Evolutionary conservation across 345 rosid species (phyloP), one percentile per base, ranked within the genome.

Genomic region (Excoecaria cochinchinensis): DNA sequence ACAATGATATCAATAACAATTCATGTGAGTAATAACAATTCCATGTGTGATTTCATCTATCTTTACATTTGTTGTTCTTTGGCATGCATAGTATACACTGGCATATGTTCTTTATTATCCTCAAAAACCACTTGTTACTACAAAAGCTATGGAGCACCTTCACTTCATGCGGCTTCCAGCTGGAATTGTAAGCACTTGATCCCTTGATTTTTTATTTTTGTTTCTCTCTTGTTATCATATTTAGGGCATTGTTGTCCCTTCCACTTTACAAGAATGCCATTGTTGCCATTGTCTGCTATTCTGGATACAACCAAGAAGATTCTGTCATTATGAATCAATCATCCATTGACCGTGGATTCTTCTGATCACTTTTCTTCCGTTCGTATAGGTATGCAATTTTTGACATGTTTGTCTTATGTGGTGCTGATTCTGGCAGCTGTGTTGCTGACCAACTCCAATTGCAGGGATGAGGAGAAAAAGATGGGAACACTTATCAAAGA

Each of bases 1-100:
- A 95, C 99, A 38, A 95, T 95, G 99, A 95, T 95, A 75, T 93
- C 99, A 64, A 95, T 95, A 98, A 95, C 99, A 51, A 95, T 95
- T 72, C 94, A 83, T 87, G 99, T 95, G 81, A 85, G 98, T 82
- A 15, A 70, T 31, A n/a, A n/a, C n/a, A n/a, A n/a, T 31, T 31
- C 31, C 31, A 31, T 44, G 39, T 61, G 0, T 0, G 14, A 17
- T 36, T 59, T 70, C 19, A 65, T 61, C 47, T 14, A 22, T 62
- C 38, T 53, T 68, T 69, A 50, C 51, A 7, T 57, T 16, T 70
- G 47, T 25, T 22, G 46, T 64, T 71, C 64, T 47, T 6, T 83
- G 24, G 57, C 55, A 21, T 44, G 74, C 77, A 38, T 82, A 95
- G 98, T 98, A 95, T 83, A 95, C 99, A 24, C 77, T 95, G 83